Evolutionary conservation across 768 basidiomycete genomes (phyloP).

Genomic region (Paxillus ammoniavirescens): DNA sequence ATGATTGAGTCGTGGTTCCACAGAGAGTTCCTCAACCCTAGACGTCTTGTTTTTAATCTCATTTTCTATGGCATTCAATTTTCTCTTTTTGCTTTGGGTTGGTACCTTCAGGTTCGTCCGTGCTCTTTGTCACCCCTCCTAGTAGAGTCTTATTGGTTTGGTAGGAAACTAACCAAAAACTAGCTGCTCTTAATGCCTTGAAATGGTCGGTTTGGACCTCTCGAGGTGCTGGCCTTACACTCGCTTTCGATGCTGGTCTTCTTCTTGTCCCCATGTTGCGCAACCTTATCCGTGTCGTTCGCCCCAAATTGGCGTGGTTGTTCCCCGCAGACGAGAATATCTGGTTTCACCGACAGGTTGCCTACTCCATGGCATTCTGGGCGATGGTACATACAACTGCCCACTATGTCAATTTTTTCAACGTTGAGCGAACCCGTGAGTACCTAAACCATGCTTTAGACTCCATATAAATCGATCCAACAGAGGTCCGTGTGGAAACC

Average conservation of each 20-base stretch:
- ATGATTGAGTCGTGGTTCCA: conserved; percentile 76
- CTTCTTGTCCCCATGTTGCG: conserved; percentile 89
- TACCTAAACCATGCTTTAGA: conserved; percentile 5
- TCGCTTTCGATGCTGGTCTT: conserved; percentile 83
- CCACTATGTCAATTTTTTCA: conserved; percentile 93
- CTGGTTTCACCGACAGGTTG: conserved; percentile 95
- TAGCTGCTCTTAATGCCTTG: conserved; percentile 77
- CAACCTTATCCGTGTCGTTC: conserved; percentile 80
- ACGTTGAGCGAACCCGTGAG: conserved; percentile 84
- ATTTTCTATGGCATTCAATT: conserved; percentile 81
- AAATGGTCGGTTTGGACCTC: conserved; percentile 87
- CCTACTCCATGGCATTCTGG: conserved; percentile 94
- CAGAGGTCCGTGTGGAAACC: conserved; percentile 76
- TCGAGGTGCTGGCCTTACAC: conserved; percentile 87
- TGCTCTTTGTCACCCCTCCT: not conserved
- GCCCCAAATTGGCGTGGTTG: conserved; percentile 76
- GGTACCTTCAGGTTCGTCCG: conserved; percentile 68
- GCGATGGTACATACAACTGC: conserved; percentile 90
- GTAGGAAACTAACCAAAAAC: conserved; percentile 57
- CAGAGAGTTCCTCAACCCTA: conserved; percentile 61
- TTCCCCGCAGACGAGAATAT: conserved; percentile 94
- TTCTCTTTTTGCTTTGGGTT: conserved; percentile 79
- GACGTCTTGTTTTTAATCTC: conserved; percentile 70
- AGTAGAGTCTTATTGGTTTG: not conserved
- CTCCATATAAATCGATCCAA: not conserved